phyloP scores from a whole-genome alignment of 73 alveolate genomes.

The Paraurostyla sp. region DNA sequence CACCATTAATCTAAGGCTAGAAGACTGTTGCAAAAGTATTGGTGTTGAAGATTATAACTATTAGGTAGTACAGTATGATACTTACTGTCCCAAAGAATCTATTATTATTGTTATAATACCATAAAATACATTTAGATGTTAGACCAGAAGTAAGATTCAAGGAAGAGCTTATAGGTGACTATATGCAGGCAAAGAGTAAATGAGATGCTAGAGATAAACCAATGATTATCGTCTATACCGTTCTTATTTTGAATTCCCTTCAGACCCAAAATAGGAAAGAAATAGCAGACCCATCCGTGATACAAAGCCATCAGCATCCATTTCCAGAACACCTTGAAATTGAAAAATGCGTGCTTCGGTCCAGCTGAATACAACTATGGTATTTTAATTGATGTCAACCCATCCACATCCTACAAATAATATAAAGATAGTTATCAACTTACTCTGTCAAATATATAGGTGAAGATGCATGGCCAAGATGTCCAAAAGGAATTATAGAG shows the following conservation, averaged over 20 bases:
- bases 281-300: conserved; percentile 83
- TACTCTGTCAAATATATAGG: conserved; percentile 81
- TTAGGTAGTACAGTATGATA: conserved; percentile 66
- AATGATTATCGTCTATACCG: conserved; percentile 79
- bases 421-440: conserved; percentile 1
- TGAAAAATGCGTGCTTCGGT: conserved; percentile 77
- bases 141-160: conserved; percentile 85
- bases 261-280: conserved; percentile 71
- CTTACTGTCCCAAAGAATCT: not conserved
- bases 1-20: conserved; percentile 79
- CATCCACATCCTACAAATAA: conserved; percentile 69
- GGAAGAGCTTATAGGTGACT: conserved; percentile 82
- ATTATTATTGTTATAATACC: not conserved
- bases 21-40: conserved; percentile 66
- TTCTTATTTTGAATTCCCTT: conserved; percentile 65
- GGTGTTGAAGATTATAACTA: conserved; percentile 64
- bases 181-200: conserved; percentile 87
- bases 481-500: conserved; percentile 90
- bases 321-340: conserved; percentile 83
- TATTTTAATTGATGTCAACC: conserved; percentile 62
- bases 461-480: conserved; percentile 89
- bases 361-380: conserved; percentile 92
- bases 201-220: conserved; percentile 82
- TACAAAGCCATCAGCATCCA: conserved; percentile 80
- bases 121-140: conserved; percentile 64